Percentiles rank a stretch among this genome's conserved stretches.
phyloP scores from a whole-genome alignment of 768 basidiomycete species.

The Trametes elegans region DNA sequence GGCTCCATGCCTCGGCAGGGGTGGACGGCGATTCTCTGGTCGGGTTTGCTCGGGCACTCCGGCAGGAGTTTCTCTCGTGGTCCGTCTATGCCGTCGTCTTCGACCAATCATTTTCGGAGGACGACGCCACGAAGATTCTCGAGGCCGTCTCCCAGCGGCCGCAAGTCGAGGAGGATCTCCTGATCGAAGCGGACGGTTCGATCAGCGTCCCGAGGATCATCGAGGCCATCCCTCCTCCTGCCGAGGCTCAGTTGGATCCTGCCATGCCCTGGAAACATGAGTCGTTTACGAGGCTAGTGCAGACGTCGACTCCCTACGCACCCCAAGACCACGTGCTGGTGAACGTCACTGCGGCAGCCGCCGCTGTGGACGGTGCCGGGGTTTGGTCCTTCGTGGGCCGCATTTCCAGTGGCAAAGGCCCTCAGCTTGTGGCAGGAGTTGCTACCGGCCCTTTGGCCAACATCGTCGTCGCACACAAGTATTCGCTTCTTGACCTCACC shows the following conservation, averaged over 20 bases:
- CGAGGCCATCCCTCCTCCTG: not conserved
- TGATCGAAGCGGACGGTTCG: not conserved
- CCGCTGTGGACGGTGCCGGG: not conserved
- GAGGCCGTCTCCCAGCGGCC: not conserved
- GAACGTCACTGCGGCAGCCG: not conserved
- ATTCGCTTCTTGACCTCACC: not conserved
- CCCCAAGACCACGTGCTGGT: not conserved
- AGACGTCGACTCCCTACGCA: not conserved
- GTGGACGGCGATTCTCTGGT: conserved; percentile 30
- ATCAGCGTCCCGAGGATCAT: not conserved
- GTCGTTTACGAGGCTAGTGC: not conserved
- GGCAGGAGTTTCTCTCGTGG: conserved; percentile 33
- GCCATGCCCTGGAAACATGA: not conserved
- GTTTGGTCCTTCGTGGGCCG: not conserved
- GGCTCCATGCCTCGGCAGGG: conserved; percentile 32
- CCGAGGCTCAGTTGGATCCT: not conserved
- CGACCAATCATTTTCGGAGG: conserved; percentile 20
- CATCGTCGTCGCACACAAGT: conserved; percentile 1
- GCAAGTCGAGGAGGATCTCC: not conserved
- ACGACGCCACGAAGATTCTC: not conserved
- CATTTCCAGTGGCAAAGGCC: not conserved
- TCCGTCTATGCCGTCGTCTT: conserved; percentile 31
- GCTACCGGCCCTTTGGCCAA: not conserved
- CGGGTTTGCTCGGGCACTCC: conserved; percentile 33
- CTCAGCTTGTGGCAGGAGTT: not conserved